Conservation (phyloP, 2,329 filamentous ascomycete species). For the Cladosporium sp. region DNA sequence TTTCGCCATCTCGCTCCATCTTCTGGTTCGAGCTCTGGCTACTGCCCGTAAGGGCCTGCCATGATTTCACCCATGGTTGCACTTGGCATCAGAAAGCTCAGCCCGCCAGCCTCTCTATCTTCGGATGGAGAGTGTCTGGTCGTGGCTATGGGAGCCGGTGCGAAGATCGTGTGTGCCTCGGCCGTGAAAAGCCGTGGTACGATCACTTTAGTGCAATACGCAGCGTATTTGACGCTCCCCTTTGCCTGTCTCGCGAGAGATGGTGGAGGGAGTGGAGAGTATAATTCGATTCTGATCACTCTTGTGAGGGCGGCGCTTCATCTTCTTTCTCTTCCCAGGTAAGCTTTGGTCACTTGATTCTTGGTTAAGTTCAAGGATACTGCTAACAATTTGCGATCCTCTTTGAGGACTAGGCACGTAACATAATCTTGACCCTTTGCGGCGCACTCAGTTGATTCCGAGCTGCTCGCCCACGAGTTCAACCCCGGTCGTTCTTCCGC, state of each 20-base stretch:
- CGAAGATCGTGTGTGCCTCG: slow-evolving; percentile 78
- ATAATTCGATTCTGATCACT: slow-evolving; percentile 93
- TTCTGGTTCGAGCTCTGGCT: slow-evolving; percentile 39
- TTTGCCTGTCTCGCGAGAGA: slow-evolving; percentile 21
- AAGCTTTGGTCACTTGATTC: slow-evolving; percentile 22
- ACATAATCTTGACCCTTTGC: background rate
- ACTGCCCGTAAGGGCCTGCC: slow-evolving; percentile 85
- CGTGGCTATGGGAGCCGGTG: slow-evolving; percentile 82
- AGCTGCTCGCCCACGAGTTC: background rate
- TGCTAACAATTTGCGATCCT: slow-evolving; percentile 37
- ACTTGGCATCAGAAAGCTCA: slow-evolving; percentile 87
- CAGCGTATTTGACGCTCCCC: slow-evolving; percentile 62
- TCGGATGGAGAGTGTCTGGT: slow-evolving; percentile 31
- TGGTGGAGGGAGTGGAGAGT: slow-evolving; percentile 48
- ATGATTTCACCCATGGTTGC: slow-evolving; percentile 72
- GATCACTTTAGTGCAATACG: slow-evolving; percentile 93
- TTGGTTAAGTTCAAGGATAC: slow-evolving; percentile 36
- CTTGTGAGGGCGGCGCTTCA: slow-evolving; percentile 77
- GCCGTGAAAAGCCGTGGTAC: slow-evolving; percentile 20
- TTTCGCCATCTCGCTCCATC: slow-evolving; percentile 23
- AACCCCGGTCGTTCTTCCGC: background rate
- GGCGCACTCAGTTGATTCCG: background rate
- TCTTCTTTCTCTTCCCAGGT: slow-evolving; percentile 50
- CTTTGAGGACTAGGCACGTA: background rate
- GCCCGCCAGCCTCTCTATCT: slow-evolving; percentile 42